phyloP scores from a whole-genome alignment of 441 rosid genomes.

The Gossypium gossypioides region DNA sequence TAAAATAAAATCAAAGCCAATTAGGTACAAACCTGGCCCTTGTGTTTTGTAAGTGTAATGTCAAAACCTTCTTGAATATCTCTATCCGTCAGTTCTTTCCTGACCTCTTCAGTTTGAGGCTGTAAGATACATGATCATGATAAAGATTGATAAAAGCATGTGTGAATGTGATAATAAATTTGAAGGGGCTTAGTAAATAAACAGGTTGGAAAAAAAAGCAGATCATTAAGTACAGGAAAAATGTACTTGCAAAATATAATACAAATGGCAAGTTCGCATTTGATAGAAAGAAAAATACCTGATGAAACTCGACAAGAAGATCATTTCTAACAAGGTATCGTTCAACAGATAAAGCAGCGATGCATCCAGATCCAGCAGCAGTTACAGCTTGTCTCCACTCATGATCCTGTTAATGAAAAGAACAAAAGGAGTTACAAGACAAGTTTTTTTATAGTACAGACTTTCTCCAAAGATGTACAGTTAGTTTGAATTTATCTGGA shows the following conservation, averaged over 20 bases:
- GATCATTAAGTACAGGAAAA: neutral
- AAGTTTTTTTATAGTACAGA: neutral
- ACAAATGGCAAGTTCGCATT: neutral
- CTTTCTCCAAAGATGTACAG: neutral
- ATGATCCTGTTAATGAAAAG: constrained; percentile 46
- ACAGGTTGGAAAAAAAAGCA: neutral
- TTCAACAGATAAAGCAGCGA: constrained; percentile 92
- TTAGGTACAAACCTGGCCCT: constrained; percentile 60
- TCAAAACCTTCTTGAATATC: constrained; percentile 87
- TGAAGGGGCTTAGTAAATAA: neutral
- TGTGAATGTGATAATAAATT: neutral
- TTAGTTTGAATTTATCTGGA: neutral
- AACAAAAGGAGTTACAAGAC: neutral
- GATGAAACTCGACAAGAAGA: constrained; percentile 89
- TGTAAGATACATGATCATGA: constrained; percentile 26
- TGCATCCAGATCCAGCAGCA: constrained; percentile 95
- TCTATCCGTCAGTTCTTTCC: constrained; percentile 71
- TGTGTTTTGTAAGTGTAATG: constrained; percentile 62
- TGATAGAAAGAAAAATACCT: constrained; percentile 37
- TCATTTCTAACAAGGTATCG: constrained; percentile 78
- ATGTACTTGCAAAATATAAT: neutral
- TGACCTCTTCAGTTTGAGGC: constrained; percentile 80
- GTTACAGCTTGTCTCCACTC: constrained; percentile 99
- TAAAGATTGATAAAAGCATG: constrained; percentile 11
- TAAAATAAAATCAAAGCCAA: neutral